Evolutionary conservation across 257 asterid species (phyloP).

Genomic region (Solanum virginianum): DNA sequence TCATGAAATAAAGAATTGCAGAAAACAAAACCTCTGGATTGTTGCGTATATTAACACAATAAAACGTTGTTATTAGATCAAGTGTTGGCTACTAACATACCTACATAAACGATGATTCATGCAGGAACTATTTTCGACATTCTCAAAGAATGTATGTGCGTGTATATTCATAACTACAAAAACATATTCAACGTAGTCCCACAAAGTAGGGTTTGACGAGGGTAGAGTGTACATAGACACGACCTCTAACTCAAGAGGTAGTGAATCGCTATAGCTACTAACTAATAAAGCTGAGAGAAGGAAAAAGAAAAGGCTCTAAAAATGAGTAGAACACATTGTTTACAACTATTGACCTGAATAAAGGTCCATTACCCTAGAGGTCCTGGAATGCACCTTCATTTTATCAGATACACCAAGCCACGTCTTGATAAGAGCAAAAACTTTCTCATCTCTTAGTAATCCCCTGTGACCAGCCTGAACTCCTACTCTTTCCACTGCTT

Average conservation of each 20-base stretch:
- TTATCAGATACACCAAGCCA: constrained; percentile 55
- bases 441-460: constrained; percentile 35
- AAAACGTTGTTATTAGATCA: background rate
- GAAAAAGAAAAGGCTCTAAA: background rate
- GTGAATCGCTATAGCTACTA: background rate
- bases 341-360: background rate
- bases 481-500: constrained; percentile 74
- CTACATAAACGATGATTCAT: background rate
- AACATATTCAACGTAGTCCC: too few relatives aligned
- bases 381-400: constrained; percentile 18
- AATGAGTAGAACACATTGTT: background rate
- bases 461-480: constrained; percentile 50
- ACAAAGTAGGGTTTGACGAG: too few relatives aligned
- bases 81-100: background rate
- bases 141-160: background rate
- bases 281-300: background rate
- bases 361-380: constrained; percentile 47
- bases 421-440: constrained; percentile 36
- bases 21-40: background rate
- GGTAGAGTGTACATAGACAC: too few relatives aligned
- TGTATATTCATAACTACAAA: background rate
- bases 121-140: background rate
- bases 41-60: background rate
- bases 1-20: background rate
- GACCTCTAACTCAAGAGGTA: too few relatives aligned